Conservation (phyloP, 2,329 filamentous ascomycete genomes). For the Nigrograna mackinnonii region DNA sequence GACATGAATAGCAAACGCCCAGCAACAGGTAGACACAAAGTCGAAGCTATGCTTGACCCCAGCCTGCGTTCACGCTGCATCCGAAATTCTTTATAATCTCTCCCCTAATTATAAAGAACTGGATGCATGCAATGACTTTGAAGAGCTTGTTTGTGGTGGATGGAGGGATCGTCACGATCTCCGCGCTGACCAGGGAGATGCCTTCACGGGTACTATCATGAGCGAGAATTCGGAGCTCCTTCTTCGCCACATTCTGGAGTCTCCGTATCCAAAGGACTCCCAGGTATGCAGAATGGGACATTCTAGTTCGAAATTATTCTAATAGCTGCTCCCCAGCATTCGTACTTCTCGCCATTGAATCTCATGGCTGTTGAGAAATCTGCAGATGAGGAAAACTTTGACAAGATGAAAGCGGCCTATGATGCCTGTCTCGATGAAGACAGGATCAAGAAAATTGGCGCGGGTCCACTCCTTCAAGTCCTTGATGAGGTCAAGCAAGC, state of each 20-base stretch:
- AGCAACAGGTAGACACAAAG: slow-evolving; percentile 1
- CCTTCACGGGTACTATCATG: slow-evolving; percentile 65
- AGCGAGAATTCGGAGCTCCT: slow-evolving; percentile 61
- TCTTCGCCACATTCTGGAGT: slow-evolving; percentile 67
- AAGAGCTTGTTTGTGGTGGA: slow-evolving; percentile 68
- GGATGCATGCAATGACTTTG: slow-evolving; percentile 72
- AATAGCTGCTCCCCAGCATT: slow-evolving; percentile 42
- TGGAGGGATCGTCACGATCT: slow-evolving; percentile 68
- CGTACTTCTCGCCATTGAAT: slow-evolving; percentile 50
- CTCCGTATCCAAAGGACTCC: slow-evolving; percentile 50
- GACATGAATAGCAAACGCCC: not conserved
- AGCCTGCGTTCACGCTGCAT: slow-evolving; percentile 66
- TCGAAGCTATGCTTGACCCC: slow-evolving; percentile 55
- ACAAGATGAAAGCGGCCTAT: slow-evolving; percentile 67
- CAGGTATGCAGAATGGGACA: slow-evolving; percentile 4
- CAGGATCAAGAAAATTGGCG: slow-evolving; percentile 58
- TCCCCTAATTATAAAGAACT: slow-evolving; percentile 64
- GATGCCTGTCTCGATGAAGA: slow-evolving; percentile 68
- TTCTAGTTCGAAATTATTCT: not conserved
- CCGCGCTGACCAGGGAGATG: slow-evolving; percentile 64
- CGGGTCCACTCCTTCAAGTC: slow-evolving; percentile 59
- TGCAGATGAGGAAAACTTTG: slow-evolving; percentile 65
- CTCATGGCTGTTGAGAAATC: slow-evolving; percentile 38
- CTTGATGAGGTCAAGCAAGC: slow-evolving; percentile 53
- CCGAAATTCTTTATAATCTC: slow-evolving; percentile 64